These are phyloP conservation scores for Kwoniella sp. DNA, from an alignment of 768 basidiomycete species.

Conservation along the genomic window DNA sequence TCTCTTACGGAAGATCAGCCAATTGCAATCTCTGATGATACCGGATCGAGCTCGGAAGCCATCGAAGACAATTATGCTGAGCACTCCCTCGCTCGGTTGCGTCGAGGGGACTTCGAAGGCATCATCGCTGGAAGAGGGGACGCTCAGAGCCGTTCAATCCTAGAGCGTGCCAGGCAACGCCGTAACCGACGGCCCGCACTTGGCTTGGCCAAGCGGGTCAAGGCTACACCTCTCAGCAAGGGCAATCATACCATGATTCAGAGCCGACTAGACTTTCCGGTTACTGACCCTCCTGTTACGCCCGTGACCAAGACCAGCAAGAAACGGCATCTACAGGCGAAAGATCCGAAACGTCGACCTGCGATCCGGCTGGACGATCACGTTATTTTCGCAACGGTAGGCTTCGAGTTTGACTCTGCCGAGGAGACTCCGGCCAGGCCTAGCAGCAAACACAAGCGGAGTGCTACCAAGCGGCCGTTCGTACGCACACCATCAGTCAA, in stretches of 20 bases:
- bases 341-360: constrained; percentile 17
- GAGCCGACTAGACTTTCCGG: constrained; percentile 28
- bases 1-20: constrained; percentile 6
- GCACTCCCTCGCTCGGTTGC: constrained; percentile 30
- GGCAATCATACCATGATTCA: constrained; percentile 15
- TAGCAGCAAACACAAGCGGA: neutral
- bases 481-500: constrained; percentile 8
- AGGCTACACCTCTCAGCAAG: neutral
- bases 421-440: neutral
- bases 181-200: constrained; percentile 18
- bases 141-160: no score
- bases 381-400: constrained; percentile 39
- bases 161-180: no score
- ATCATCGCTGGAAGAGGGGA: constrained; percentile 19
- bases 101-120: constrained; percentile 40
- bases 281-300: neutral
- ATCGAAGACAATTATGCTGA: constrained; percentile 31
- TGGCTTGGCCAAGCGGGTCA: constrained; percentile 12
- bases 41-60: constrained; percentile 21
- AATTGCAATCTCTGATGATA: constrained; percentile 23
- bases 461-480: constrained; percentile 10
- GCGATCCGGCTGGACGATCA: constrained; percentile 42
- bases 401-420: constrained; percentile 31
- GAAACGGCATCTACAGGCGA: neutral
- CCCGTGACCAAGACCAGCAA: constrained; percentile 9